Conservation (phyloP, 495 filamentous ascomycete genomes). For the Aspergillus avenaceus region DNA sequence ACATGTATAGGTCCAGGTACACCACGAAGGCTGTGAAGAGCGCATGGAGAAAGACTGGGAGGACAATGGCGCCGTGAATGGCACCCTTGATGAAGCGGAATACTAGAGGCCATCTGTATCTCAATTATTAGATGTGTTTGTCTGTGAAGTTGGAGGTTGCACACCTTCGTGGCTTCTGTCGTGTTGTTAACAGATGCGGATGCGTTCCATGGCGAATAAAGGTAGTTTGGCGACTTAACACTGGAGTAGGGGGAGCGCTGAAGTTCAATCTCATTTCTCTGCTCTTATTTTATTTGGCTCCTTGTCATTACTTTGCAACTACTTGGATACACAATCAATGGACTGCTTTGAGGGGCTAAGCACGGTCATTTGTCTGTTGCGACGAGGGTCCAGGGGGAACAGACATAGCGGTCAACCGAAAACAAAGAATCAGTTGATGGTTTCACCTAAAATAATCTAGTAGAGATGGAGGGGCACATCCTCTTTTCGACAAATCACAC, state of each 20-base stretch:
- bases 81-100: constrained; percentile 74
- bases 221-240: constrained; percentile 33
- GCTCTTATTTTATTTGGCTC: background rate
- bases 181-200: constrained; percentile 39
- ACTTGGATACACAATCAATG: too few species aligned
- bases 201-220: constrained; percentile 29
- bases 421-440: background rate
- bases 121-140: too few species aligned
- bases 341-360: too few species aligned
- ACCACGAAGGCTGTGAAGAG: constrained; percentile 61
- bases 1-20: constrained; percentile 54
- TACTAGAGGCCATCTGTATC: constrained; percentile 69
- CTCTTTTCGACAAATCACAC: background rate
- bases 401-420: constrained; percentile 3
- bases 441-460: background rate
- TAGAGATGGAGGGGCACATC: background rate
- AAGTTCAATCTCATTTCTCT: constrained; percentile 31
- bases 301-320: too few species aligned
- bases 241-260: constrained; percentile 35
- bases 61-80: constrained; percentile 60
- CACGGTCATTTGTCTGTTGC: too few species aligned
- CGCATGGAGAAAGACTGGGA: constrained; percentile 63
- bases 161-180: constrained; percentile 56
- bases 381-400: background rate
- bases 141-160: too few species aligned